Evolutionary conservation across 2,329 filamentous ascomycete species (phyloP).

Genomic region (Dothideomycetidae sp.): DNA sequence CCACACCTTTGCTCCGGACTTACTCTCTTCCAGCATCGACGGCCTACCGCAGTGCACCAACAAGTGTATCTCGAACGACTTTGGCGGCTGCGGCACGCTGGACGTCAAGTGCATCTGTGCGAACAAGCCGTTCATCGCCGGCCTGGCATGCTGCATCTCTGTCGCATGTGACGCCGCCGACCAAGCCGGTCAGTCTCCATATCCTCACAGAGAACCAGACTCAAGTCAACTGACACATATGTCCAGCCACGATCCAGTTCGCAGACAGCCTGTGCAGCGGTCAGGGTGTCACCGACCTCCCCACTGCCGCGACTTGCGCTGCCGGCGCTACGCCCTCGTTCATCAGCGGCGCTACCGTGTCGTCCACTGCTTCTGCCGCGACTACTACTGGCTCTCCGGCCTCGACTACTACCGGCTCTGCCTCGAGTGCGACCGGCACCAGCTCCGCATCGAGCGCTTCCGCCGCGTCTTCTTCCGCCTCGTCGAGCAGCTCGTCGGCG

Average conservation of each 20-base stretch:
- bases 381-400: not conserved
- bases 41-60: slow-evolving; percentile 20
- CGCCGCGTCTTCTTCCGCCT: not conserved
- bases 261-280: slow-evolving; percentile 28
- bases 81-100: slow-evolving; percentile 25
- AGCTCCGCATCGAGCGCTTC: slow-evolving; percentile 1
- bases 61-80: slow-evolving; percentile 24
- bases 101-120: slow-evolving; percentile 31
- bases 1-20: not conserved
- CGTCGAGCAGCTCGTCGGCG: not conserved
- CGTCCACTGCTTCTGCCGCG: not conserved
- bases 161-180: slow-evolving; percentile 22
- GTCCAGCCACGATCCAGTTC: slow-evolving; percentile 28
- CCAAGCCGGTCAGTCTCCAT: slow-evolving; percentile 19
- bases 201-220: not conserved
- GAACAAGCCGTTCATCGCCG: slow-evolving; percentile 23
- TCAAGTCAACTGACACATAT: not conserved
- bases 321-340: slow-evolving; percentile 2
- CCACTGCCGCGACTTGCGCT: slow-evolving; percentile 26
- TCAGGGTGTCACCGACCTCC: slow-evolving; percentile 25
- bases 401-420: slow-evolving; percentile 1
- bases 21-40: slow-evolving; percentile 9
- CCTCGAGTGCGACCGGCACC: slow-evolving; percentile 3
- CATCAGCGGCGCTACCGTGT: not conserved
- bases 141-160: slow-evolving; percentile 30